Percentiles rank a stretch among this genome's conserved stretches.
phyloP scores from a whole-genome alignment of 345 rosid species.

The Citrus sinensis region DNA sequence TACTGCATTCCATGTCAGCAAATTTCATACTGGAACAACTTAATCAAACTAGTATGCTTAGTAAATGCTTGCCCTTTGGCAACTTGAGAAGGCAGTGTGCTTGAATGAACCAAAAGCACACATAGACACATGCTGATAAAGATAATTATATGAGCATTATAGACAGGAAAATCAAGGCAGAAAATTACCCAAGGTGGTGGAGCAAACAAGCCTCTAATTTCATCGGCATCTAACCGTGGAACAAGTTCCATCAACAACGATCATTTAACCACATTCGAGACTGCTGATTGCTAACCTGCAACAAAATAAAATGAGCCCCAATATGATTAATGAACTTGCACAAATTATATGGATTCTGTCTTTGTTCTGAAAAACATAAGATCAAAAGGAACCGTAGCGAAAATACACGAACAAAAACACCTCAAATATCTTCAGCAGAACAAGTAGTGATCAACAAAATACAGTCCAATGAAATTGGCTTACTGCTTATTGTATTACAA shows the following conservation, averaged over 20 bases:
- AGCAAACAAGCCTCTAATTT: conserved; percentile 92
- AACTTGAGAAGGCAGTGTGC: not conserved
- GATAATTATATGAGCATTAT: not conserved
- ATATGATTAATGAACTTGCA: not conserved
- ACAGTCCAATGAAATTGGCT: too few species aligned
- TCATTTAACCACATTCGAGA: conserved; percentile 83
- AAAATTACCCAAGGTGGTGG: conserved; percentile 90
- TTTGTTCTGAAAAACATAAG: not conserved
- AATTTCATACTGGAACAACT: not conserved
- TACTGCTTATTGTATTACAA: too few species aligned
- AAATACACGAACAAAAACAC: not conserved
- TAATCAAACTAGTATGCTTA: not conserved
- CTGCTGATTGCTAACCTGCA: conserved; percentile 78
- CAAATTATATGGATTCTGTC: not conserved
- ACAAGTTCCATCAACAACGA: conserved; percentile 94
- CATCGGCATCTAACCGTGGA: conserved; percentile 78
- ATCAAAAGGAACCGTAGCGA: not conserved
- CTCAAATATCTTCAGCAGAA: not conserved
- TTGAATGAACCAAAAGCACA: not conserved
- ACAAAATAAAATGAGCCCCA: not conserved
- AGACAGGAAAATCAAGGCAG: not conserved
- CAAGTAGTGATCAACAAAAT: not conserved
- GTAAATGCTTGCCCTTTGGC: not conserved
- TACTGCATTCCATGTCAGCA: not conserved
- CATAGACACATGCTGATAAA: not conserved